phyloP scores from a whole-genome alignment of 192 early-diverging fungal species.

The Backusella westeae region DNA sequence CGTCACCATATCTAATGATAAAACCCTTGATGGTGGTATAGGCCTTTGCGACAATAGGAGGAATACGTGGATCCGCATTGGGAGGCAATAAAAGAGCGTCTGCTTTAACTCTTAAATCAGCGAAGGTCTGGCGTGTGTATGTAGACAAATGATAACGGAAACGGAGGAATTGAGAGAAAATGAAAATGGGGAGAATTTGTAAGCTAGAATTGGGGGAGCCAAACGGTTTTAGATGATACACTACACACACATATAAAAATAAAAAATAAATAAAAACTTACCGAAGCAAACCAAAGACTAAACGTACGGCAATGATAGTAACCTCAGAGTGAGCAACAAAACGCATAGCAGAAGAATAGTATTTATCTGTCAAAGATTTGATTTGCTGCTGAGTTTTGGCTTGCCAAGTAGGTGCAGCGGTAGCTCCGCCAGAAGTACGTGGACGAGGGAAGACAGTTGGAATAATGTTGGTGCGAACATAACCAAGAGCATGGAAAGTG shows the following conservation, averaged over 20 bases:
- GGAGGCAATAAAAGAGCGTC: conserved; percentile 42
- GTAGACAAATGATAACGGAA: conserved; percentile 68
- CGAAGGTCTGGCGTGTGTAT: conserved; percentile 46
- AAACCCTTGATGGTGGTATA: conserved; percentile 40
- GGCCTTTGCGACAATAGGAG: conserved; percentile 37
- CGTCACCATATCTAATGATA: conserved; percentile 32
- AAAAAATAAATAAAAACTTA: conserved; percentile 26
- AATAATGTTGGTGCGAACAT: conserved; percentile 63
- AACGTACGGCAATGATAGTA: conserved; percentile 59
- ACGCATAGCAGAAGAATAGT: conserved; percentile 62
- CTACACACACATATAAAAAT: not conserved
- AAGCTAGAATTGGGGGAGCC: conserved; percentile 28
- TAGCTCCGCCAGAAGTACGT: conserved; percentile 13
- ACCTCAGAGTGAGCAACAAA: conserved; percentile 71
- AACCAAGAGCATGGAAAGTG: conserved; percentile 72
- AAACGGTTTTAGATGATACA: not conserved
- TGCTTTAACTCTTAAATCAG: conserved; percentile 41
- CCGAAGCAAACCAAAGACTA: conserved; percentile 53
- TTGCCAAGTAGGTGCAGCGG: conserved; percentile 32
- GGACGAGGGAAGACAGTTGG: conserved; percentile 58
- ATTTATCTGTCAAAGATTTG: conserved; percentile 51
- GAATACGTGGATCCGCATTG: conserved; percentile 46
- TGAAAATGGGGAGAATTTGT: conserved; percentile 36
- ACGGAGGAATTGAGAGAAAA: conserved; percentile 70
- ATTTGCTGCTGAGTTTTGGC: conserved; percentile 46